Evolutionary conservation across 169 alveolate genomes (phyloP).

Genomic region (Cryptosporidium bovis): DNA sequence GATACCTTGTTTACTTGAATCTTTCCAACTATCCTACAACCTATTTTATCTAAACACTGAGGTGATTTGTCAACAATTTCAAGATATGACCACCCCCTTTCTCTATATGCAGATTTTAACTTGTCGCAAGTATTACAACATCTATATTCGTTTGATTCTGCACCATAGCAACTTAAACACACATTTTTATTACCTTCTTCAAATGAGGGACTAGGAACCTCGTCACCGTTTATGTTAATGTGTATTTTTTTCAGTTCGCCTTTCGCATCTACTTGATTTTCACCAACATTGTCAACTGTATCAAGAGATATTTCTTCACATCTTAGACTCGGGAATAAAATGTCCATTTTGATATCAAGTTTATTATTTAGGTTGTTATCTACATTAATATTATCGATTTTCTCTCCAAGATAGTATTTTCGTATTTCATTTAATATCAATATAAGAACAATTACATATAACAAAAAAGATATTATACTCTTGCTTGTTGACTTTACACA

Average conservation of each 20-base stretch:
- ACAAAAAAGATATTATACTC: slow-evolving; percentile 40
- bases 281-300: slow-evolving; percentile 73
- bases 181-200: slow-evolving; percentile 8
- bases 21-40: slow-evolving; percentile 60
- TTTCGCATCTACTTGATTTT: slow-evolving; percentile 58
- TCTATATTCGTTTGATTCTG: slow-evolving; percentile 29
- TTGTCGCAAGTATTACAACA: slow-evolving; percentile 68
- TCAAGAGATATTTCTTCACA: slow-evolving; percentile 69
- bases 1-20: slow-evolving; percentile 72
- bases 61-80: slow-evolving; percentile 74
- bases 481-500: slow-evolving; percentile 64
- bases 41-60: slow-evolving; percentile 65
- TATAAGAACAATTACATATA: slow-evolving; percentile 21
- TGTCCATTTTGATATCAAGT: slow-evolving; percentile 46
- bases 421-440: slow-evolving; percentile 26
- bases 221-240: slow-evolving; percentile 43
- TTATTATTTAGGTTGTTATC: slow-evolving; percentile 49
- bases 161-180: slow-evolving; percentile 72
- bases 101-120: slow-evolving; percentile 53
- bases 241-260: slow-evolving; percentile 38
- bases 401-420: slow-evolving; percentile 48
- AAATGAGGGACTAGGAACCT: background rate
- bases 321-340: slow-evolving; percentile 65
- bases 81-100: slow-evolving; percentile 67
- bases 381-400: slow-evolving; percentile 49